Conservation (phyloP, 305 asterid genomes). For the Coffea humblotiana region DNA sequence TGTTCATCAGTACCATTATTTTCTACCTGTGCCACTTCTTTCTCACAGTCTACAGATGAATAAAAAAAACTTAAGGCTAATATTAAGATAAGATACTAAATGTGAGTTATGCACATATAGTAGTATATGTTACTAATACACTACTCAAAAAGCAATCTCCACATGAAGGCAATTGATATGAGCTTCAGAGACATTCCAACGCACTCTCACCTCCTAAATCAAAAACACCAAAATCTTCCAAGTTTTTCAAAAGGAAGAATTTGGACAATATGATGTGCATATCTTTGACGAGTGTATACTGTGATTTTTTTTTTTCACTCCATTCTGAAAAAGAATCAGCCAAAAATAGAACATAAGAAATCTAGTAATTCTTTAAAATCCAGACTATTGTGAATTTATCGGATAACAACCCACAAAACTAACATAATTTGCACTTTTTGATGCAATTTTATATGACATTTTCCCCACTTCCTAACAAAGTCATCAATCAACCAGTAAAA, state of each 20-base stretch:
- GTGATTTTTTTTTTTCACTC: too few relatives aligned
- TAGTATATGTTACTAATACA: background rate
- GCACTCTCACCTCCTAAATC: too few relatives aligned
- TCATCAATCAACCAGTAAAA: background rate
- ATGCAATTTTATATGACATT: background rate
- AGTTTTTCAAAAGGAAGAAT: background rate
- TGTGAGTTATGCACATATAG: background rate
- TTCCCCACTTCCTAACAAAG: background rate
- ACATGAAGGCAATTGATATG: background rate
- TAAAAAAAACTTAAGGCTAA: too few relatives aligned
- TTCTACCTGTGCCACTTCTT: conserved; percentile 35
- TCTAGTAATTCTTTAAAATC: background rate
- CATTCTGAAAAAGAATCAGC: too few relatives aligned
- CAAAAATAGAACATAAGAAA: too few relatives aligned
- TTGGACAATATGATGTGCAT: background rate
- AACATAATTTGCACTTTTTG: background rate
- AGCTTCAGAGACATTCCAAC: background rate
- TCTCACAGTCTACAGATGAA: background rate
- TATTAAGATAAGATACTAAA: background rate
- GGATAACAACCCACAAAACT: background rate
- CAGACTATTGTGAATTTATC: background rate
- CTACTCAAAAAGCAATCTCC: background rate
- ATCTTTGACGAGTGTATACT: background rate
- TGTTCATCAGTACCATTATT: conserved; percentile 44
- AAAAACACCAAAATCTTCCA: too few relatives aligned